phyloP scores from a whole-genome alignment of 83 land plant species.

The Thuja plicata region DNA sequence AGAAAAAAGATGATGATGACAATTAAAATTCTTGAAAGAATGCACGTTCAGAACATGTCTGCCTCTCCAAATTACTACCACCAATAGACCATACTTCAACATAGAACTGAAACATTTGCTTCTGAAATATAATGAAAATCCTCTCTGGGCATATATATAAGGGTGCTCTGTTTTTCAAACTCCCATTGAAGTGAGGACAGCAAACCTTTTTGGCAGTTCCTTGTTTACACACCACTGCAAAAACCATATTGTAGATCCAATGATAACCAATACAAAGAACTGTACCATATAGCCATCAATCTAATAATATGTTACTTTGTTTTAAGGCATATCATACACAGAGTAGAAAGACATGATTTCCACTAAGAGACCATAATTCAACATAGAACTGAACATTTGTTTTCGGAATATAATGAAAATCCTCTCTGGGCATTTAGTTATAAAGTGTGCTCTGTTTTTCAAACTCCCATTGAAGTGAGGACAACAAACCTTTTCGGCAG shows the following conservation, averaged over 20 bases:
- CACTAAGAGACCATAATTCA: background rate
- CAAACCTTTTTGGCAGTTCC: background rate
- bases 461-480: background rate
- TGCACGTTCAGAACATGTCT: background rate
- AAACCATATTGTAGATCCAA: background rate
- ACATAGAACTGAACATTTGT: background rate
- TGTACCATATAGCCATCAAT: background rate
- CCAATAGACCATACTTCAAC: background rate
- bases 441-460: background rate
- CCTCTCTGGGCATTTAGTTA: background rate
- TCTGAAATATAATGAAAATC: background rate
- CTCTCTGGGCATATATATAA: background rate
- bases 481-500: background rate
- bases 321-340: background rate
- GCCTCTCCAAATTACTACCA: background rate
- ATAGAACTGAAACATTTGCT: background rate
- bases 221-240: background rate
- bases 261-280: background rate
- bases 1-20: background rate
- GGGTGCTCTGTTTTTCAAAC: background rate
- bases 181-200: background rate
- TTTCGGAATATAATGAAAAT: background rate
- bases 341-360: background rate
- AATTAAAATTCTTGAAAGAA: too few relatives aligned
- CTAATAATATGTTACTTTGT: background rate